A percentile compares a stretch with the other conserved stretches of the same genome.
Evolutionary conservation across 2,329 filamentous ascomycete species (phyloP).

Genomic region (Colletotrichum magnum): DNA sequence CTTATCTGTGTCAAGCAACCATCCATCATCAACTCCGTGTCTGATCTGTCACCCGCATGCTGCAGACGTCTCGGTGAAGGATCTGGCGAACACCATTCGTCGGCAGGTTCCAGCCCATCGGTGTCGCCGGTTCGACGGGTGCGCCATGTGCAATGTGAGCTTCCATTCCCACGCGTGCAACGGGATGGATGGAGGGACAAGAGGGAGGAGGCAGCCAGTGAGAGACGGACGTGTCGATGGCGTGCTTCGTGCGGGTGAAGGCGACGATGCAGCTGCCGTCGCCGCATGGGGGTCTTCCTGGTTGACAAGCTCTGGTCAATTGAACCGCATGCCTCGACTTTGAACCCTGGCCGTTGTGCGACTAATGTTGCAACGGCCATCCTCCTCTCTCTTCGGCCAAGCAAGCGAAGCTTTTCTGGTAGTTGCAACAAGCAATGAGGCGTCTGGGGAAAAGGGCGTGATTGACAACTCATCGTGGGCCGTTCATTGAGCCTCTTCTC

Average conservation of each 20-base stretch:
- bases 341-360: neutral
- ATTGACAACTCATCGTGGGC: neutral
- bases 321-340: constrained; percentile 22
- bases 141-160: neutral
- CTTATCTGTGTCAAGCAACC: too few species aligned
- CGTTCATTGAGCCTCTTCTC: neutral
- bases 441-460: constrained; percentile 1
- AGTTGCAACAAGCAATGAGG: constrained; percentile 29
- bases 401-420: constrained; percentile 35
- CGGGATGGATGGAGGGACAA: neutral
- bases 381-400: constrained; percentile 13
- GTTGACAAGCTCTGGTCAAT: constrained; percentile 1
- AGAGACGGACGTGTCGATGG: constrained; percentile 11
- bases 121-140: constrained; percentile 11
- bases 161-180: neutral
- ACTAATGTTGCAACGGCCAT: neutral
- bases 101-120: constrained; percentile 17
- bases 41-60: constrained; percentile 4
- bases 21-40: neutral
- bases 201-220: constrained; percentile 2
- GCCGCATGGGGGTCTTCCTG: constrained; percentile 8
- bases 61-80: neutral
- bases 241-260: constrained; percentile 37
- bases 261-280: constrained; percentile 25
- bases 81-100: neutral